These are phyloP conservation scores for Gnomoniopsis sp. DNA, from an alignment of 2,329 filamentous ascomycete species.

Conservation along the genomic window DNA sequence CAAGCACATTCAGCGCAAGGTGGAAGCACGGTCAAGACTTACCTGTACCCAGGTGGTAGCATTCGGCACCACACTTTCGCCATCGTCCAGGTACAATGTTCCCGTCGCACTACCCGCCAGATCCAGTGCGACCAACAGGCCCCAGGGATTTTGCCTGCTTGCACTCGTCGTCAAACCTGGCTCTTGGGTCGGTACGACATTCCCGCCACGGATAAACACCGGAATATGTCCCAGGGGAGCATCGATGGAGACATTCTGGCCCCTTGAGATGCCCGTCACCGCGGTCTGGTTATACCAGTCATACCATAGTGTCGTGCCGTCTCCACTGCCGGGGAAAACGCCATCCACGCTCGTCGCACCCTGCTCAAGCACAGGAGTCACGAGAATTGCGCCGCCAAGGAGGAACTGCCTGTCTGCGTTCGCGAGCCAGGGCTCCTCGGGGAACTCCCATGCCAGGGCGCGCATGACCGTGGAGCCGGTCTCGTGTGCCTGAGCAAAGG, in stretches of 20 bases:
- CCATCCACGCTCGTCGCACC: constrained; percentile 60
- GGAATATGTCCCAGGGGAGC: constrained; percentile 65
- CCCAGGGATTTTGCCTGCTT: constrained; percentile 63
- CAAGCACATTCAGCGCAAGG: background rate
- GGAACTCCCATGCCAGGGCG: constrained; percentile 72
- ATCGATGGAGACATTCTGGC: constrained; percentile 37
- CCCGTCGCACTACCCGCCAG: constrained; percentile 54
- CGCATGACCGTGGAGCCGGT: constrained; percentile 69
- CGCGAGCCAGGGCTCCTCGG: constrained; percentile 64
- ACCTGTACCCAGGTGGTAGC: constrained; percentile 52
- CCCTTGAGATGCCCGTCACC: constrained; percentile 35
- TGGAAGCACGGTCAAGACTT: constrained; percentile 18
- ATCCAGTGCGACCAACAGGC: constrained; percentile 60
- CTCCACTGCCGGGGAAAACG: constrained; percentile 64
- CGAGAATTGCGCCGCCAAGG: constrained; percentile 61
- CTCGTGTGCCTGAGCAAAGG: constrained; percentile 63
- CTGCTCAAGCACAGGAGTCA: constrained; percentile 65
- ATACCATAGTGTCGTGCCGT: constrained; percentile 62
- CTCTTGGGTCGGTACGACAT: constrained; percentile 65
- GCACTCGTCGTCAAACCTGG: constrained; percentile 64
- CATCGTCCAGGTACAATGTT: constrained; percentile 70
- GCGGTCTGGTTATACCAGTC: constrained; percentile 72
- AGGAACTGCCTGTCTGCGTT: constrained; percentile 70
- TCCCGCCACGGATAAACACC: constrained; percentile 66
- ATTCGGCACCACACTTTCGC: constrained; percentile 59